Percentiles rank a stretch among this genome's conserved stretches.
Evolutionary conservation across 1,284 basidiomycete genomes (phyloP).

Genomic region (Sanguinoderma infundibulare): DNA sequence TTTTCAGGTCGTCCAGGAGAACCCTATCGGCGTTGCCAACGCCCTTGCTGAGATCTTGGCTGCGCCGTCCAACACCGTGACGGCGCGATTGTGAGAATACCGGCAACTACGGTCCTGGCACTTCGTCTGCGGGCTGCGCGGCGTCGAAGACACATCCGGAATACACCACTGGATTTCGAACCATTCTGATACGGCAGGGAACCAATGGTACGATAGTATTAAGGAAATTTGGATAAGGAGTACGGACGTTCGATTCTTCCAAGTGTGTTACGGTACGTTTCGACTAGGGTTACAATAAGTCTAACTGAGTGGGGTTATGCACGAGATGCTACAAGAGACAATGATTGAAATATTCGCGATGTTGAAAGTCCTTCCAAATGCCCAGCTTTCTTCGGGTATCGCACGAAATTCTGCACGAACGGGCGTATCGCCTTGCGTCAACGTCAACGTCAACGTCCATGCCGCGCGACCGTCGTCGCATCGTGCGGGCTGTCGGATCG

Average conservation of each 20-base stretch:
- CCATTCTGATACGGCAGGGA: too few relatives aligned
- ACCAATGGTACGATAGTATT: too few relatives aligned
- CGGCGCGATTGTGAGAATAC: slow-evolving; percentile 4
- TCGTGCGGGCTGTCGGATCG: not conserved
- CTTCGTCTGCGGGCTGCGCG: too few relatives aligned
- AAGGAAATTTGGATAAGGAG: not conserved
- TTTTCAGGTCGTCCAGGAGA: slow-evolving; percentile 7
- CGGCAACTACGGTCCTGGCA: not conserved
- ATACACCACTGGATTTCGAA: not conserved
- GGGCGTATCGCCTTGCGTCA: too few relatives aligned
- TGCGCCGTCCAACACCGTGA: not conserved
- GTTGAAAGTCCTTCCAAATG: not conserved
- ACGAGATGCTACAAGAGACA: not conserved
- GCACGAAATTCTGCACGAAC: not conserved
- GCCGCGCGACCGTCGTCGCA: not conserved
- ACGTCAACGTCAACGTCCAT: too few relatives aligned
- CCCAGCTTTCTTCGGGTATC: not conserved
- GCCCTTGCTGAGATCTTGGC: not conserved
- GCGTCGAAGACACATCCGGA: not conserved
- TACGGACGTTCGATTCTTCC: not conserved
- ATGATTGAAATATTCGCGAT: not conserved
- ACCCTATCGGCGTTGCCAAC: not conserved
- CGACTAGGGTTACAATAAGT: not conserved
- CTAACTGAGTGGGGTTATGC: not conserved
- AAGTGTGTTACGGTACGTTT: not conserved